A percentile compares a stretch with the other conserved stretches of the same genome.
Evolutionary conservation across 192 early-diverging fungal genomes (phyloP).

Genomic region (Linnemannia hyalina): DNA sequence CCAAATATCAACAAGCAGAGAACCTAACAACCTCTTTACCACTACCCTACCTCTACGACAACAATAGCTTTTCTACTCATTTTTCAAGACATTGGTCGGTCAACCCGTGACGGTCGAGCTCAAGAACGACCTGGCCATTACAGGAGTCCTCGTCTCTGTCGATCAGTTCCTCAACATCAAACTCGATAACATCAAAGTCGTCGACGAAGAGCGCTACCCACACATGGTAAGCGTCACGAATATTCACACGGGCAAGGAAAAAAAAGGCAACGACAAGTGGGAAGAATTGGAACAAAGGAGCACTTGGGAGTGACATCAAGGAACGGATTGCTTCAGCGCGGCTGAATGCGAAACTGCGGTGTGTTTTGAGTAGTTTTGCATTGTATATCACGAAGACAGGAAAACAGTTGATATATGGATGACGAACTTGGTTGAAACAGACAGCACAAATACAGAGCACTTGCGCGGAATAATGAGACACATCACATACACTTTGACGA

Average conservation of each 20-base stretch:
- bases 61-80: slow-evolving; percentile 96
- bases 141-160: slow-evolving; percentile 94
- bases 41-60: background rate
- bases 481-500: no score
- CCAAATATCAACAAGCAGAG: background rate
- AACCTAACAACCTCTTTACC: background rate
- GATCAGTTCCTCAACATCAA: slow-evolving; percentile 99
- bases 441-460: no score
- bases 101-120: slow-evolving; percentile 96
- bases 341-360: no score
- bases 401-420: no score
- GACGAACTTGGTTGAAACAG: no score
- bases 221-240: slow-evolving; percentile 84
- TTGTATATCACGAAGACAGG: no score
- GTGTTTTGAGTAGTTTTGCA: no score
- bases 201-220: slow-evolving; percentile 89
- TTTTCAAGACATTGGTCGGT: slow-evolving; percentile 99
- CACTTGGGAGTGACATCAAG: no score
- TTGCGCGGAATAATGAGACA: no score
- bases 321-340: no score
- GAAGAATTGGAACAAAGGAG: no score
- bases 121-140: slow-evolving; percentile 97
- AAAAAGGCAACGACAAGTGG: no score
- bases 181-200: slow-evolving; percentile 90
- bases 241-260: background rate